Evolutionary conservation across 345 rosid species (phyloP).

Genomic region (thale cress (Arabidopsis thaliana)): TAIR10.1 NC_003070.9:1793001-1793500

Average conservation of each 20-base stretch:
- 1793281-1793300: slow-evolving; percentile 90
- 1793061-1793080: slow-evolving; percentile 83
- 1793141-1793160: slow-evolving; percentile 95
- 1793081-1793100: slow-evolving; percentile 92
- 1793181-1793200: slow-evolving; percentile 77
- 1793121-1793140: slow-evolving; percentile 95
- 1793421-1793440: slow-evolving; percentile 99
- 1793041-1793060: slow-evolving; percentile 93
- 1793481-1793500: slow-evolving; percentile 96
- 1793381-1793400: slow-evolving; percentile 49
- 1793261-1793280: slow-evolving; percentile 96
- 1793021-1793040: slow-evolving; percentile 99
- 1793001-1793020: slow-evolving; percentile 98
- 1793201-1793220: slow-evolving; percentile 73
- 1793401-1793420: slow-evolving; percentile 81
- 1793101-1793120: slow-evolving; percentile 98
- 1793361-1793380: slow-evolving; percentile 35
- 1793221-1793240: slow-evolving; percentile 71
- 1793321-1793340: slow-evolving; percentile 93
- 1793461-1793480: slow-evolving; percentile 95
- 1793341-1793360: slow-evolving; percentile 60
- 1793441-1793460: slow-evolving; percentile 95
- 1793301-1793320: slow-evolving; percentile 87
- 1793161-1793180: slow-evolving; percentile 91
- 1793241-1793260: slow-evolving; percentile 81